Conservation (phyloP, 495 filamentous ascomycete species). For the Penicillium arizonense region DNA sequence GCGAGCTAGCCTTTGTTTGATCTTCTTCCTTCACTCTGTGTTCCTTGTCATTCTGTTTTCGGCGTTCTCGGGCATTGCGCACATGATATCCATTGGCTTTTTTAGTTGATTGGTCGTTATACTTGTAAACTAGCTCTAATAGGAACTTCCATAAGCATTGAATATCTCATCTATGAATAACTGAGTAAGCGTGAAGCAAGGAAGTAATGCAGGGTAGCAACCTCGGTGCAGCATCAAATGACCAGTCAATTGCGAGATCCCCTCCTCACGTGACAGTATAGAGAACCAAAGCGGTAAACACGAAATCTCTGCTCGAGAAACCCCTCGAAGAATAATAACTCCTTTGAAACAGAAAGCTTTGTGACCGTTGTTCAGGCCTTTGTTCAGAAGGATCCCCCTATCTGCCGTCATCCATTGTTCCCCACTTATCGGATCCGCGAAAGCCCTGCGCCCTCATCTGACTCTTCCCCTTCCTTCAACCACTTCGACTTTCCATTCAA, state of each 20-base stretch:
- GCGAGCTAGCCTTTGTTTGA: constrained; percentile 36
- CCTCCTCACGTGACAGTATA: constrained; percentile 10
- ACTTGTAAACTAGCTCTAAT: too few relatives aligned
- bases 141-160: too few relatives aligned
- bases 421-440: constrained; percentile 33
- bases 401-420: constrained; percentile 23
- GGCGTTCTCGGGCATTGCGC: constrained; percentile 28
- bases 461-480: constrained; percentile 18
- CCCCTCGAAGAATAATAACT: background rate
- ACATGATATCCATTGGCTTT: constrained; percentile 31
- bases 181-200: constrained; percentile 2
- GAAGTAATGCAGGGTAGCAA: too few relatives aligned
- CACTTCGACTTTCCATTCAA: constrained; percentile 20
- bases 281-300: constrained; percentile 15
- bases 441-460: constrained; percentile 32
- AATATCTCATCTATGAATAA: background rate
- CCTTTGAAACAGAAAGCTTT: too few relatives aligned
- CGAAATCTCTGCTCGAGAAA: constrained; percentile 19
- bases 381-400: constrained; percentile 12
- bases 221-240: background rate
- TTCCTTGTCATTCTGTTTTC: constrained; percentile 1
- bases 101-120: constrained; percentile 8
- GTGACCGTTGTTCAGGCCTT: background rate
- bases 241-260: constrained; percentile 8
- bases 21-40: background rate